Conservation (phyloP, 2,329 filamentous ascomycete genomes). For the Pestalotiopsis sp. region DNA sequence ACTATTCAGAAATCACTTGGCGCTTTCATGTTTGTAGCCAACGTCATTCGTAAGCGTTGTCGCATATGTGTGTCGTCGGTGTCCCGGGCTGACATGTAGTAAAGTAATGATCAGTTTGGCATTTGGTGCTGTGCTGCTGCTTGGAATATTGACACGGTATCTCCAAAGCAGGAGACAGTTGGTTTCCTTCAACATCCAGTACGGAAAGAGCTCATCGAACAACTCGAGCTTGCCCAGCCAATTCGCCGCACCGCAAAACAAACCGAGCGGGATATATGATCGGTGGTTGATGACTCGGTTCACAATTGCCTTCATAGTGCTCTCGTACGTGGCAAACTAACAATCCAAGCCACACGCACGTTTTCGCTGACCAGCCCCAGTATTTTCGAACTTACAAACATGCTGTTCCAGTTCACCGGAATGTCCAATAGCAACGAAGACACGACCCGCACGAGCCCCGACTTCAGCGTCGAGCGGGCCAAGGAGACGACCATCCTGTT, state of each 20-base stretch:
- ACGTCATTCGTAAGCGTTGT: constrained; percentile 19
- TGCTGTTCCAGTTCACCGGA: constrained; percentile 26
- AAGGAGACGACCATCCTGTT: constrained; percentile 36
- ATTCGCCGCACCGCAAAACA: not conserved
- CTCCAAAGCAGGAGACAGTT: constrained; percentile 38
- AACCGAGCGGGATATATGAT: constrained; percentile 40
- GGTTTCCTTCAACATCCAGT: constrained; percentile 32
- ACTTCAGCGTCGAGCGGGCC: constrained; percentile 34
- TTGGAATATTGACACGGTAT: constrained; percentile 44
- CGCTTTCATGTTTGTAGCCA: constrained; percentile 18
- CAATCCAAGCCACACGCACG: constrained; percentile 22
- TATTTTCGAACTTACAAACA: constrained; percentile 35
- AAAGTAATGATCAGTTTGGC: constrained; percentile 42
- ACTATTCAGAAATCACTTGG: constrained; percentile 14
- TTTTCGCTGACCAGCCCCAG: constrained; percentile 30
- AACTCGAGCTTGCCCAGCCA: not conserved
- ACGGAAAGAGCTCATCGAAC: constrained; percentile 21
- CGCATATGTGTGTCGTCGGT: no score
- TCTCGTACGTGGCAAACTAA: no score
- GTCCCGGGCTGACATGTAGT: no score
- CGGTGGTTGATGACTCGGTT: constrained; percentile 47
- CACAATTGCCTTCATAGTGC: constrained; percentile 41
- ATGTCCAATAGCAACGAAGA: constrained; percentile 29
- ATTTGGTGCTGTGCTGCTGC: constrained; percentile 35
- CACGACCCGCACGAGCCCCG: constrained; percentile 24